Percentiles rank a stretch among this genome's conserved stretches.
These are phyloP conservation scores for Nidularia sp. DNA, from an alignment of 768 basidiomycete genomes.

Conservation along the genomic window DNA sequence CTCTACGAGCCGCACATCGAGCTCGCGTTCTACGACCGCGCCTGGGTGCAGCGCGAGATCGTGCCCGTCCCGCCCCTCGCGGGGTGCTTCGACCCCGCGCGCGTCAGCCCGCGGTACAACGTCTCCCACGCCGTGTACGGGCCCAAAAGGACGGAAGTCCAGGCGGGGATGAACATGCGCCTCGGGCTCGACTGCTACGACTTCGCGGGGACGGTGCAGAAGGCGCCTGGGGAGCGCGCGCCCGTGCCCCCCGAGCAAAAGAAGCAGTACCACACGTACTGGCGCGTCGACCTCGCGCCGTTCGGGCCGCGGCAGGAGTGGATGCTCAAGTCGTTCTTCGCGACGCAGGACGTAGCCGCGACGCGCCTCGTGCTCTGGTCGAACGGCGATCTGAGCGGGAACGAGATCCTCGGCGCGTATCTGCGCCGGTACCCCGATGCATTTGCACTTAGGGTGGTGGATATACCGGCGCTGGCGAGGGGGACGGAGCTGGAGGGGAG, in stretches of 20 bases:
- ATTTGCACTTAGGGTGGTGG: slow-evolving; percentile 67
- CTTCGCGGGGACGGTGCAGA: slow-evolving; percentile 79
- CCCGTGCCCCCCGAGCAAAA: slow-evolving; percentile 36
- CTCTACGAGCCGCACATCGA: slow-evolving; percentile 86
- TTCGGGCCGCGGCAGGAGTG: slow-evolving; percentile 83
- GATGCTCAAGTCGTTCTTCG: slow-evolving; percentile 92
- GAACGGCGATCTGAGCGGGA: slow-evolving; percentile 66
- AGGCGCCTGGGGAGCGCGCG: slow-evolving; percentile 6
- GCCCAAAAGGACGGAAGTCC: slow-evolving; percentile 63
- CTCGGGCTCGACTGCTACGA: slow-evolving; percentile 90
- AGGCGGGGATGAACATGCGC: slow-evolving; percentile 75
- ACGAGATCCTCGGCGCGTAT: slow-evolving; percentile 59
- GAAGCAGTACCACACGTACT: slow-evolving; percentile 86
- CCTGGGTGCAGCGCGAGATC: slow-evolving; percentile 76
- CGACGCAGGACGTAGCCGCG: slow-evolving; percentile 71
- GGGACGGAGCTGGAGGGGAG: slow-evolving; percentile 78
- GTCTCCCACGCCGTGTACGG: slow-evolving; percentile 60
- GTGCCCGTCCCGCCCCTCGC: slow-evolving; percentile 56
- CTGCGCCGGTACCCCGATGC: slow-evolving; percentile 59
- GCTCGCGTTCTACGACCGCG: slow-evolving; percentile 69
- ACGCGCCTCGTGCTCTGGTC: slow-evolving; percentile 86
- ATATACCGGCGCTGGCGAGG: slow-evolving; percentile 60
- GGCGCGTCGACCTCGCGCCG: slow-evolving; percentile 83
- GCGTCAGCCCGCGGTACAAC: slow-evolving; percentile 66
- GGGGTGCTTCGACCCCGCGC: slow-evolving; percentile 68